These are phyloP conservation scores for Cutaneotrichosporon sp. DNA, from an alignment of 1,284 basidiomycete genomes.

Conservation along the genomic window DNA sequence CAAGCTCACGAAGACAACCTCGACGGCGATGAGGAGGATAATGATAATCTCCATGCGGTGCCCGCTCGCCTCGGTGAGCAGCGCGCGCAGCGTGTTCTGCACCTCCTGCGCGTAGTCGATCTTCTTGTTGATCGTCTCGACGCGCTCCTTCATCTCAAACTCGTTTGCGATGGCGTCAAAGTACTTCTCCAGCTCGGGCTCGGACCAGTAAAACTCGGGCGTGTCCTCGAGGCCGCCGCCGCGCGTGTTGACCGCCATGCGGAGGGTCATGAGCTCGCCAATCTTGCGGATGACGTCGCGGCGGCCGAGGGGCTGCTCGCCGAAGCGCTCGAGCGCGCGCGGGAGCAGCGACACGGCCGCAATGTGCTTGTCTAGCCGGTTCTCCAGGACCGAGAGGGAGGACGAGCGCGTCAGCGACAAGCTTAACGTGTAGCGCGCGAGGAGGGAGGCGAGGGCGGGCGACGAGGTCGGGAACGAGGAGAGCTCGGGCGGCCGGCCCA, in stretches of 20 bases:
- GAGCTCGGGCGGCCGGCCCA: constrained; percentile 65
- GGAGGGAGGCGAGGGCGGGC: constrained; percentile 58
- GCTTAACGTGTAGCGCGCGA: constrained; percentile 84
- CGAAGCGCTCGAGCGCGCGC: constrained; percentile 69
- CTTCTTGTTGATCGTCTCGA: constrained; percentile 80
- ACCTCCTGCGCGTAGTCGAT: constrained; percentile 90
- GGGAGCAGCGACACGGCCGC: constrained; percentile 76
- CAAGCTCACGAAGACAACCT: constrained; percentile 81
- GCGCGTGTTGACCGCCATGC: constrained; percentile 83
- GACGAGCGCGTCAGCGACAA: constrained; percentile 86
- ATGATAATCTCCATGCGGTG: constrained; percentile 91
- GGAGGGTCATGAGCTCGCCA: constrained; percentile 80
- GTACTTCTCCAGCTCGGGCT: constrained; percentile 81
- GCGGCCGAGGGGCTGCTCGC: constrained; percentile 75
- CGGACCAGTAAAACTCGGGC: constrained; percentile 83
- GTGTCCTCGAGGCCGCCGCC: constrained; percentile 85
- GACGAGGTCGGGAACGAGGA: constrained; percentile 48
- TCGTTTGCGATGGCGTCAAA: constrained; percentile 79
- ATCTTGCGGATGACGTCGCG: constrained; percentile 82
- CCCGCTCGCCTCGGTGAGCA: constrained; percentile 78
- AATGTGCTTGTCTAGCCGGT: constrained; percentile 75
- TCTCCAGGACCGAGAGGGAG: constrained; percentile 77
- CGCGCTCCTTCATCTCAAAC: constrained; percentile 76
- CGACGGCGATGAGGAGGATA: constrained; percentile 84
- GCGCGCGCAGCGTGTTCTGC: constrained; percentile 62